phyloP scores from a whole-genome alignment of 129 eudicot species.

The Helianthus annuus region HanXRQr2.0-SUNRISE NC_035439.2:103026993-103027492 shows the following conservation, averaged over 20 bases:
- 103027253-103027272: constrained; percentile 35
- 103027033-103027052: constrained; percentile 26
- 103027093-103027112: constrained; percentile 15
- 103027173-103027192: constrained; percentile 30
- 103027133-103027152: constrained; percentile 46
- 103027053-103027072: constrained; percentile 32
- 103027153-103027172: constrained; percentile 41
- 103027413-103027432: too few relatives aligned
- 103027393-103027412: too few relatives aligned
- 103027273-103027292: background rate
- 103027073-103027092: constrained; percentile 18
- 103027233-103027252: constrained; percentile 38
- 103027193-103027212: constrained; percentile 36
- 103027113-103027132: background rate
- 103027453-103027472: too few relatives aligned
- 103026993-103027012: background rate
- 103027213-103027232: constrained; percentile 26
- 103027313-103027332: too few relatives aligned
- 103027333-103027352: too few relatives aligned
- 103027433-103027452: too few relatives aligned
- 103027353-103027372: too few relatives aligned
- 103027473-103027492: too few relatives aligned
- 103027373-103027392: too few relatives aligned
- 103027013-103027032: background rate
- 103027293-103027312: too few relatives aligned